Conservation (phyloP, 1,139 yeast genomes). For the Candida neerlandica region DNA sequence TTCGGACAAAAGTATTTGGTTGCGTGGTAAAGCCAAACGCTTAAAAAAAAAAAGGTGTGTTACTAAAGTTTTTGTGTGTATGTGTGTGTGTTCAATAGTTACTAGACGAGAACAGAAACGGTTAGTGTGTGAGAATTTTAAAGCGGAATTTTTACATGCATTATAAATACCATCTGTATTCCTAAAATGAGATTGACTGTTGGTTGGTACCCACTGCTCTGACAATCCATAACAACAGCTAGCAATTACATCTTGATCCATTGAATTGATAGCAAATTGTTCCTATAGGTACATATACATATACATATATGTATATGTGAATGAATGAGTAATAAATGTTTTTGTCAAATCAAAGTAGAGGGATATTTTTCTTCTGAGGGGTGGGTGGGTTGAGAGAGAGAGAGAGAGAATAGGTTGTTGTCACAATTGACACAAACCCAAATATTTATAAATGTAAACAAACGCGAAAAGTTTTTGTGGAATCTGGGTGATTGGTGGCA, state of each 20-base stretch:
- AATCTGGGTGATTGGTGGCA: too few species aligned
- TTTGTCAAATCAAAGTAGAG: not conserved
- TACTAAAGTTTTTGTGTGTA: not conserved
- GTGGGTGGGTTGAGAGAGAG: not conserved
- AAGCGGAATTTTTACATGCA: not conserved
- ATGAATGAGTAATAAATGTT: too few species aligned
- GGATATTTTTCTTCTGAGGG: not conserved
- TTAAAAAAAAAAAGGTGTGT: not conserved
- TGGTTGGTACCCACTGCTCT: too few species aligned
- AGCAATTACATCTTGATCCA: too few species aligned
- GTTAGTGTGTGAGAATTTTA: too few species aligned
- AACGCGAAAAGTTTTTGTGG: not conserved
- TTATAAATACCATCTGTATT: too few species aligned
- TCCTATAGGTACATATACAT: too few species aligned
- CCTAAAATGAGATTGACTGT: too few species aligned
- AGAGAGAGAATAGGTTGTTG: not conserved
- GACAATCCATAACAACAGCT: too few species aligned
- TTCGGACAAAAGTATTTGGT: not conserved
- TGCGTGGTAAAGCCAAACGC: not conserved
- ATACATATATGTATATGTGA: too few species aligned
- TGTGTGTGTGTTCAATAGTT: not conserved
- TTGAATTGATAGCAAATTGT: too few species aligned
- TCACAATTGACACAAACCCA: not conserved
- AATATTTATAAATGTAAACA: conserved; percentile 3
- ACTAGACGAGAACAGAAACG: not conserved